Evolutionary conservation across 1,284 basidiomycete genomes (phyloP).

Genomic region (Schizophyllum amplum): DNA sequence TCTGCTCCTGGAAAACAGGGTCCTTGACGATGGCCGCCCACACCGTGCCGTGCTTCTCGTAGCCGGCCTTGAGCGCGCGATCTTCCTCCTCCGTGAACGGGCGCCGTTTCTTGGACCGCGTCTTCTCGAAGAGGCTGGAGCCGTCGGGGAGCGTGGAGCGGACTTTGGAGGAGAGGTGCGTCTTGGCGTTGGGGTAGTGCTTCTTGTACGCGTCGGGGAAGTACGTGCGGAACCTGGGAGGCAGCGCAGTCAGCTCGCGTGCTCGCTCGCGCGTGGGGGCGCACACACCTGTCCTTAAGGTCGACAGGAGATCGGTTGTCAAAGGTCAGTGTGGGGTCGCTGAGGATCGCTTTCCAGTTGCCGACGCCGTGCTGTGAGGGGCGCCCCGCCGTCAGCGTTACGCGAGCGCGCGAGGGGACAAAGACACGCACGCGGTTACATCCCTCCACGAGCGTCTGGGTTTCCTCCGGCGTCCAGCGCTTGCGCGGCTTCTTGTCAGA

Average conservation of each 20-base stretch:
- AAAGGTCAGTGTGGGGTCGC: constrained; percentile 66
- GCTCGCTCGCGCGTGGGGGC: constrained; percentile 6
- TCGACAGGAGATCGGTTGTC: constrained; percentile 81
- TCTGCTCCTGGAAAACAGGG: constrained; percentile 75
- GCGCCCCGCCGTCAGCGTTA: no score
- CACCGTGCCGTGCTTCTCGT: constrained; percentile 80
- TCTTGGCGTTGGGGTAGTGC: constrained; percentile 87
- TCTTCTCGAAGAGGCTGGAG: constrained; percentile 72
- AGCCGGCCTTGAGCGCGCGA: constrained; percentile 78
- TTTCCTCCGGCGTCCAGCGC: constrained; percentile 78
- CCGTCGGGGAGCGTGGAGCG: constrained; percentile 77
- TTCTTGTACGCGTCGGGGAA: constrained; percentile 88
- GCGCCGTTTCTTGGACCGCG: constrained; percentile 74
- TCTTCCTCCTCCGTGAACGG: constrained; percentile 86
- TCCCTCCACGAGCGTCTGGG: constrained; percentile 75
- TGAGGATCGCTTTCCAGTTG: constrained; percentile 87
- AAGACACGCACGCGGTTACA: constrained; percentile 61
- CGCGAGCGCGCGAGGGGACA: constrained; percentile 2
- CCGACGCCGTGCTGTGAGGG: constrained; percentile 70
- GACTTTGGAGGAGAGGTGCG: constrained; percentile 75
- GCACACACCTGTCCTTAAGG: constrained; percentile 76
- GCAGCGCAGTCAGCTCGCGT: constrained; percentile 4
- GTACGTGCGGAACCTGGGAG: constrained; percentile 73
- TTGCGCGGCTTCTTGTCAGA: constrained; percentile 66
- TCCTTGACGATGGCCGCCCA: constrained; percentile 89